Percentiles rank a stretch among this genome's conserved stretches.
phyloP scores from a whole-genome alignment of 2,329 filamentous ascomycete genomes.

The Fusarium stilboides region DNA sequence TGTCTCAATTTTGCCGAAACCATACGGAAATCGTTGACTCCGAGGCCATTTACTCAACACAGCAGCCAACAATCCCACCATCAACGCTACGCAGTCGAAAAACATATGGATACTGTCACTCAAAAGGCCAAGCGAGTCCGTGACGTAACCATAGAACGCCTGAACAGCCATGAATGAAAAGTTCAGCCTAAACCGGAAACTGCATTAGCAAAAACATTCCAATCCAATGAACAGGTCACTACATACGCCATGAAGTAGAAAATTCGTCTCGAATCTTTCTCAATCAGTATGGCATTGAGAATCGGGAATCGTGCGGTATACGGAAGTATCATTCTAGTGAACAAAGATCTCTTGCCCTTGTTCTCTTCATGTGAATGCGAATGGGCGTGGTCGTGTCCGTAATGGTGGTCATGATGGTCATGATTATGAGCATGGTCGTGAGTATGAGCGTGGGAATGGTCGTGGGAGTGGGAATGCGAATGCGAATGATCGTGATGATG shows the following conservation, averaged over 20 bases:
- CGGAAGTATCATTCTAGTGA: conserved; percentile 82
- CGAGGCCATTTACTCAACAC: conserved; percentile 98
- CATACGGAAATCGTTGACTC: conserved; percentile 90
- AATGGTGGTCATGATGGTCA: conserved; percentile 41
- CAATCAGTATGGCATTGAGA: conserved; percentile 86
- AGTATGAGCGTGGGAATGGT: conserved; percentile 37
- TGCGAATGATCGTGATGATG: conserved; percentile 49
- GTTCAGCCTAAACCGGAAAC: conserved; percentile 76
- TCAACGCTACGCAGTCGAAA: conserved; percentile 94
- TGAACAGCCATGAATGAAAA: conserved; percentile 96
- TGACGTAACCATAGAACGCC: conserved; percentile 93
- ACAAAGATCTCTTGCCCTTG: conserved; percentile 70
- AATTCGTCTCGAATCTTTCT: conserved; percentile 94
- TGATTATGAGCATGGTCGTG: conserved; percentile 31
- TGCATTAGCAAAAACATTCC: conserved; percentile 36
- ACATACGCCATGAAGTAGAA: conserved; percentile 95
- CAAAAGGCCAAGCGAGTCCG: conserved; percentile 92
- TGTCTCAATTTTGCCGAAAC: conserved; percentile 96
- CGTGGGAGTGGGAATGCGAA: conserved; percentile 49
- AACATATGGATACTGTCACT: conserved; percentile 99
- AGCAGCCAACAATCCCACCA: conserved; percentile 90
- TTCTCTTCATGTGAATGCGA: conserved; percentile 55
- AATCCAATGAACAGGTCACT: not conserved
- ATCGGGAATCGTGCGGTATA: conserved; percentile 81
- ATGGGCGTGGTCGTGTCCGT: conserved; percentile 51